Evolutionary conservation across 1,284 basidiomycete species (phyloP), one percentile per base, ranked within the genome.

Genomic region (Cutaneotrichosporon sp.): DNA sequence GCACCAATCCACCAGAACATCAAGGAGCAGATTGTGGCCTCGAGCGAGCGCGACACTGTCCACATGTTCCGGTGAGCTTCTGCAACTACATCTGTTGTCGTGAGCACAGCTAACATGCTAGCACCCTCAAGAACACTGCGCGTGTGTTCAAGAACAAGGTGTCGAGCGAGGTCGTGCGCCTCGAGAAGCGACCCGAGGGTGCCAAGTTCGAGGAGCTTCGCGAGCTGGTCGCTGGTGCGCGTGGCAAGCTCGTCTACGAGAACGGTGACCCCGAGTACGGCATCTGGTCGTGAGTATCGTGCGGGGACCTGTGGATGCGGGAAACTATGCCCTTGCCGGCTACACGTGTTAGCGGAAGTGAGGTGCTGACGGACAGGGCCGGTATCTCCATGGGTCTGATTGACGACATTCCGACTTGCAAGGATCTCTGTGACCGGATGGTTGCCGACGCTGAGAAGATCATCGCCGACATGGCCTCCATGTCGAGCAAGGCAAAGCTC

Each of bases 1-100:
- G 88, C 90, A 61, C 88, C 91, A 21, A 93, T 96, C 66, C 92
- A 97, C 80, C 85, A 90, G 69, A 90, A 88, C 70, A 91, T 97
- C 85, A 97, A 97, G 81, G 84, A 92, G 60, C 89, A 86, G 77
- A 96, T 97, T 60, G 89, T 97, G 58, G 83, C 85, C 11, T 88
- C 91, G 7, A 87, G 85, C 7, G 94, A 97, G 80, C 84, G 85
- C 62, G 90, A 96, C 65, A 85, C 85, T 1, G 80, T 89, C 8
- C 95, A 97, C 81, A 95, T 97, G 73, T 93, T 97, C 85, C 87
- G 93, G 75, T 75, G 49, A 62, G 75, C 59, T 9, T 13, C 52
- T 34, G 31, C 51, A 42, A 4, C 16, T n/a, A 55, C 21, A 18
- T 26, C 14, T 16, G 55, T 40, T 46, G 42, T 18, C 5, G 10